Evolutionary conservation across 306 rosid species (phyloP).

Genomic region (Acacia crassicarpa): DNA sequence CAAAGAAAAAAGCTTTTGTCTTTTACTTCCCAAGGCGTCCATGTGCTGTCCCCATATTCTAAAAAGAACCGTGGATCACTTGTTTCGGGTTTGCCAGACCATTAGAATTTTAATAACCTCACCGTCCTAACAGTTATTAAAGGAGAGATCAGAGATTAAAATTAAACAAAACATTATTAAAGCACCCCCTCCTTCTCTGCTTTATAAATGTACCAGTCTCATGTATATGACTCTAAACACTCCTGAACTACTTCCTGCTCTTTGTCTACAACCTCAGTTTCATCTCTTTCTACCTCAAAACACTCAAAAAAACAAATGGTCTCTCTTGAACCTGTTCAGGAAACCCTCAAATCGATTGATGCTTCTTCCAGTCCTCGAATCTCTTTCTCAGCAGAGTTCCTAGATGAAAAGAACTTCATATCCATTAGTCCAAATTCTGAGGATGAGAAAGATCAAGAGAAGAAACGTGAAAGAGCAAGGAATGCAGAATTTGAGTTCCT

Average conservation of each 20-base stretch:
- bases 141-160: conserved; percentile 44
- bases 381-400: conserved; percentile 90
- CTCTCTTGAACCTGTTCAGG: conserved; percentile 55
- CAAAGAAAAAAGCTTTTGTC: conserved; percentile 53
- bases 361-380: conserved; percentile 78
- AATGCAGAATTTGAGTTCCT: conserved; percentile 89
- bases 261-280: conserved; percentile 6
- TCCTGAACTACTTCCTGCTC: background rate
- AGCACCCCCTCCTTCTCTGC: conserved; percentile 38
- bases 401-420: conserved; percentile 89
- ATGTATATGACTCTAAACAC: conserved; percentile 45
- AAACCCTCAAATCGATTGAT: conserved; percentile 47
- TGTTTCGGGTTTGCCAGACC: conserved; percentile 84
- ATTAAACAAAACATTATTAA: conserved; percentile 27
- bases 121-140: conserved; percentile 53
- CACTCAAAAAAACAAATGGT: conserved; percentile 42
- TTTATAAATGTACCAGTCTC: conserved; percentile 56
- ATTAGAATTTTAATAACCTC: conserved; percentile 62
- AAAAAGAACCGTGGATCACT: conserved; percentile 53
- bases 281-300: conserved; percentile 29
- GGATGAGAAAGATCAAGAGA: conserved; percentile 38
- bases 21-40: conserved; percentile 72
- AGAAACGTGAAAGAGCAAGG: conserved; percentile 47
- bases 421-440: conserved; percentile 68
- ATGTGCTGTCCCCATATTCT: conserved; percentile 84